Evolutionary conservation across 441 rosid species (phyloP).

Genomic region (Rhodomyrtus psidioides): DNA sequence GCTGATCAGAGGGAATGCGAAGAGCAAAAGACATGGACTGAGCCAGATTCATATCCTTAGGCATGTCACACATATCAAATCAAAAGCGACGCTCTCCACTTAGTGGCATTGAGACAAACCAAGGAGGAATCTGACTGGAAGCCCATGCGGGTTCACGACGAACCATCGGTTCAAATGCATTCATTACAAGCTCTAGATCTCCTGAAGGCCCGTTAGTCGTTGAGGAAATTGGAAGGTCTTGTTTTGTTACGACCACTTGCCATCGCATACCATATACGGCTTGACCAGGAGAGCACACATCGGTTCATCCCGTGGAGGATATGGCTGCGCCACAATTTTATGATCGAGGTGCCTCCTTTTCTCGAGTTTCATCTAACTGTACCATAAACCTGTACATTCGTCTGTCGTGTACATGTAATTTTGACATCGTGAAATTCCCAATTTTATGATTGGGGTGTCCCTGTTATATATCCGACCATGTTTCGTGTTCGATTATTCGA

Average conservation of each 20-base stretch:
- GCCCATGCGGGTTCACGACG: conserved; percentile 64
- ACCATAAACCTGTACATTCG: not conserved
- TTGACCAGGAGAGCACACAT: not conserved
- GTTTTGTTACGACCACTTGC: not conserved
- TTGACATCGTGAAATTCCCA: not conserved
- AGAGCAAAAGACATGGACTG: conserved; percentile 84
- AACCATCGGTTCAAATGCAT: conserved; percentile 7
- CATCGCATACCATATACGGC: not conserved
- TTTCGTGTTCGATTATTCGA: too few species aligned
- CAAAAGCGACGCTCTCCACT: too few species aligned
- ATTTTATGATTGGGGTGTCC: too few species aligned
- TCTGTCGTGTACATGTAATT: not conserved
- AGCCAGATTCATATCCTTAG: conserved; percentile 88
- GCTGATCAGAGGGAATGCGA: conserved; percentile 76
- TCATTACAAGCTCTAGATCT: not conserved
- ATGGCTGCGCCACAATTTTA: not conserved
- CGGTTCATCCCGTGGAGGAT: not conserved
- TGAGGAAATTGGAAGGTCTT: not conserved
- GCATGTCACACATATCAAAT: conserved; percentile 87
- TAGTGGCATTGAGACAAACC: conserved; percentile 62
- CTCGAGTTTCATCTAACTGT: not conserved
- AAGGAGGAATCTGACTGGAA: conserved; percentile 81
- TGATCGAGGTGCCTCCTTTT: not conserved
- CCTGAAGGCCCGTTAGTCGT: not conserved
- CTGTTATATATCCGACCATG: too few species aligned